A percentile compares a stretch with the other conserved stretches of the same genome.
These are phyloP conservation scores for Russula sp. DNA, from an alignment of 768 basidiomycete genomes.

Conservation along the genomic window DNA sequence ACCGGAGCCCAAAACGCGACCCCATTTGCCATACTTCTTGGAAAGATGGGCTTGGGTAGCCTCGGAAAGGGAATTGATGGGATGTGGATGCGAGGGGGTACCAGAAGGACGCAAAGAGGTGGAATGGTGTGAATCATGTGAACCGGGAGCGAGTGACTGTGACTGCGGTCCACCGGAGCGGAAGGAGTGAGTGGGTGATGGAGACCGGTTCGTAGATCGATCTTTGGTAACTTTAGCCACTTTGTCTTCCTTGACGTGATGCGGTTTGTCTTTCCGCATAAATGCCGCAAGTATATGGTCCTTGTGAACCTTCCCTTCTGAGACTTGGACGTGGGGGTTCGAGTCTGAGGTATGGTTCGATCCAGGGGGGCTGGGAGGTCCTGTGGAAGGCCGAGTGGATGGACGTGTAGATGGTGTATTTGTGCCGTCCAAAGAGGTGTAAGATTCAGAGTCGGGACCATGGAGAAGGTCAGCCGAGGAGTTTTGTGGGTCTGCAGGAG, in stretches of 20 bases:
- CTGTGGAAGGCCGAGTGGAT: conserved; percentile 23
- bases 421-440: conserved; percentile 31
- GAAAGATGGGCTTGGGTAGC: conserved; percentile 86
- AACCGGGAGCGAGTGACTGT: neutral
- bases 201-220: conserved; percentile 22
- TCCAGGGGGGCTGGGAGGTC: conserved; percentile 23
- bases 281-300: conserved; percentile 31
- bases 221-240: conserved; percentile 8
- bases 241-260: conserved; percentile 29
- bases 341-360: conserved; percentile 11
- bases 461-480: conserved; percentile 34
- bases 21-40: conserved; percentile 99
- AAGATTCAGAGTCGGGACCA: conserved; percentile 34
- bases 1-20: conserved; percentile 87
- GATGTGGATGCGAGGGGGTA: conserved; percentile 28
- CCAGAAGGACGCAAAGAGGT: conserved; percentile 12
- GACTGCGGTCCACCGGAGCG: conserved; percentile 6
- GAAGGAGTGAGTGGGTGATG: conserved; percentile 27
- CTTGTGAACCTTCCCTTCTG: conserved; percentile 24
- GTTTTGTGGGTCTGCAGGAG: conserved; percentile 32
- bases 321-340: neutral
- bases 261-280: conserved; percentile 32
- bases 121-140: conserved; percentile 14
- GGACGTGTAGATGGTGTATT: conserved; percentile 25
- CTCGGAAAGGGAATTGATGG: conserved; percentile 61